Evolutionary conservation across 1,284 basidiomycete genomes (phyloP), one percentile per base, ranked within the genome.

Genomic region (Cutaneotrichosporon dermatis): DNA sequence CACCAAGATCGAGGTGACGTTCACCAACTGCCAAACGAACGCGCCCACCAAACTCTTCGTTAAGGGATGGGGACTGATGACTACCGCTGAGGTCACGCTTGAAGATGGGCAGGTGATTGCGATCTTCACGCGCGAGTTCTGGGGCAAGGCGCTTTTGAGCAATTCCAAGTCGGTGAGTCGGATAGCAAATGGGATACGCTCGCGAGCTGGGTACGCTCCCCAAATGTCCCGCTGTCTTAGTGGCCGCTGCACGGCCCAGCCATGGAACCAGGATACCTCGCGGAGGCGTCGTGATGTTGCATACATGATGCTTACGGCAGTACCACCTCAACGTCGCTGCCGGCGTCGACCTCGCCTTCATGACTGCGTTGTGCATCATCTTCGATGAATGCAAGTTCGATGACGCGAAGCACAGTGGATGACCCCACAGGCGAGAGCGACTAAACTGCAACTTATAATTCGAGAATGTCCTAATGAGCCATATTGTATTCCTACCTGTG

Each of bases 51-150:
- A 33, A 12, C 51, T 53, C 33, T 34, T 39, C 34, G 41, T 53
- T 1, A 53, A 53, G 34, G 51, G 51, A 4, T 15, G 35, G 10
- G 33, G 33, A 6, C 41, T 53, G 1, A 16, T 16, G 41, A 43
- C 15, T 25, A 43, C 40, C 6, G 51, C 51, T 33, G 51, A 53
- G 34, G 51, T 53, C 8, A 34, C n/a, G 8, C 15, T 43, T 13
- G 34, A 36, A 12, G 33, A 42, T 12, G 51, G 51, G 3, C 39
- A 41, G 25, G 34, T 51, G 4, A 11, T 58, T 6, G 57, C 57
- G 10, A 49, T 51, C n/a, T 35, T 58, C 15, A 41, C 57, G 13
- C 51, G 57, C 43, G 51, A 58, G 57, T 53, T 58, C 35, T 35
- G 34, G 42, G 15, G 36, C 39, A 52, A 49, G 35, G 39, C 13